A percentile compares a stretch with the other conserved stretches of the same genome.
Conservation (phyloP, 805 yeast genomes). For the Zygoascus biomembranicola region DNA sequence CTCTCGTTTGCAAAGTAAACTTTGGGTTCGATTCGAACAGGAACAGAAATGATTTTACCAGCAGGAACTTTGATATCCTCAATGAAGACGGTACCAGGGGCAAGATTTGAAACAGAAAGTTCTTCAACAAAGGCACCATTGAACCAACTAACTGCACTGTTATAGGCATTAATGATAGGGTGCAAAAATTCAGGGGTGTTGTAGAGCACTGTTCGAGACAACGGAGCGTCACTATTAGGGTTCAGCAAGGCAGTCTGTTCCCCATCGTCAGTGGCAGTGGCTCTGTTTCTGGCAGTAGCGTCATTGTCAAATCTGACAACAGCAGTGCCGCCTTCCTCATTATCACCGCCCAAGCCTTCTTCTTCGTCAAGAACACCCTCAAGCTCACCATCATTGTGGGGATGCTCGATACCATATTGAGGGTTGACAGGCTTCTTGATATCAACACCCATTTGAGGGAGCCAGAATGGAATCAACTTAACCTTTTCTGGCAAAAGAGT, state of each 20-base stretch:
- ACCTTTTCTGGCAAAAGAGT: slow-evolving; percentile 79
- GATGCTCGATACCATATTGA: slow-evolving; percentile 56
- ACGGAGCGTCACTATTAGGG: not conserved
- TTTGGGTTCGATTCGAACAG: slow-evolving; percentile 95
- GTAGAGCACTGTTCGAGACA: not conserved
- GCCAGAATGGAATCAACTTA: slow-evolving; percentile 89
- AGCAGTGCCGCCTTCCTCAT: slow-evolving; percentile 3
- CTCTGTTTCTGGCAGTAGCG: slow-evolving; percentile 13
- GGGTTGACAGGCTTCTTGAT: slow-evolving; percentile 78
- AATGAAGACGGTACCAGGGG: slow-evolving; percentile 57
- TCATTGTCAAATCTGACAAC: slow-evolving; percentile 15
- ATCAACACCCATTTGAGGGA: slow-evolving; percentile 93
- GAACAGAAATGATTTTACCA: slow-evolving; percentile 84
- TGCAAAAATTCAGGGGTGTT: not conserved
- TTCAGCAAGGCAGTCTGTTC: not conserved
- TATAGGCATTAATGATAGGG: slow-evolving; percentile 5
- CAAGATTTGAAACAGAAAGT: slow-evolving; percentile 45
- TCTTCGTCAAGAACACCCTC: slow-evolving; percentile 22
- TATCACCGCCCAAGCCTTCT: slow-evolving; percentile 16
- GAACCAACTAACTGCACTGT: slow-evolving; percentile 15
- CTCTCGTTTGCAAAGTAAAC: slow-evolving; percentile 98
- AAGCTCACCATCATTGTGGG: slow-evolving; percentile 25
- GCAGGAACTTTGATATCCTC: slow-evolving; percentile 62
- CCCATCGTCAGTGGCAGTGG: slow-evolving; percentile 11
- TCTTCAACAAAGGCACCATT: slow-evolving; percentile 32